These are phyloP conservation scores for Beta corolliflora DNA, from an alignment of 179 eudicot species.

Conservation along the genomic window DNA sequence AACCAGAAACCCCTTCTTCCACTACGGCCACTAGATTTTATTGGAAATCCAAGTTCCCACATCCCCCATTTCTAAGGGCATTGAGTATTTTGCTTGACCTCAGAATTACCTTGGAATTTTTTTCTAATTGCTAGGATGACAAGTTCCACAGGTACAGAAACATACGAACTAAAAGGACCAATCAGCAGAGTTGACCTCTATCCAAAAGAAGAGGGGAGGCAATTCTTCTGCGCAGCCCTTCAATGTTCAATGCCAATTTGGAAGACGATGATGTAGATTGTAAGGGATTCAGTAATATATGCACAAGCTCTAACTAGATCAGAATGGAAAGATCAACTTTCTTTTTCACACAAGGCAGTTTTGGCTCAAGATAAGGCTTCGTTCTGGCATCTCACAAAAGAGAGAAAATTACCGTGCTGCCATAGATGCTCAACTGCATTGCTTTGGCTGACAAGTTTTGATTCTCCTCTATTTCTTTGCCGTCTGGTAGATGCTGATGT, in stretches of 20 bases:
- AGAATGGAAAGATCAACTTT: not conserved
- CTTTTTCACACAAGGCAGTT: not conserved
- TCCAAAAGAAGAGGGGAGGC: no score
- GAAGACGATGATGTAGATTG: not conserved
- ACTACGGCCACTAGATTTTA: no score
- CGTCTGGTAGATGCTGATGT: constrained; percentile 32
- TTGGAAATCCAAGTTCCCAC: no score
- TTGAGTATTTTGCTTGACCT: not conserved
- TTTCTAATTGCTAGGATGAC: not conserved
- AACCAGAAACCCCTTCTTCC: no score
- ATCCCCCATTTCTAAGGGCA: no score
- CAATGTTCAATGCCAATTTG: no score
- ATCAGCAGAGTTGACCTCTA: not conserved
- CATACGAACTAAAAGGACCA: not conserved
- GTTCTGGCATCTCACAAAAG: not conserved
- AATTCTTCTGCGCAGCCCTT: no score
- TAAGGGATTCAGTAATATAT: not conserved
- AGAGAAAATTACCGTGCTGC: constrained; percentile 62
- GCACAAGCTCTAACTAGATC: not conserved
- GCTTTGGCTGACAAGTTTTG: constrained; percentile 62
- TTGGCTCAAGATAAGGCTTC: not conserved
- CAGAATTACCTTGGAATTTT: not conserved
- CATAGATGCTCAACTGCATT: constrained; percentile 79
- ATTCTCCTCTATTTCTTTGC: constrained; percentile 25
- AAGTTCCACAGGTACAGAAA: not conserved